A percentile compares a stretch with the other conserved stretches of the same genome.
Evolutionary conservation across 495 filamentous ascomycete genomes (phyloP).

Genomic region (Chaetomium tenue): DNA sequence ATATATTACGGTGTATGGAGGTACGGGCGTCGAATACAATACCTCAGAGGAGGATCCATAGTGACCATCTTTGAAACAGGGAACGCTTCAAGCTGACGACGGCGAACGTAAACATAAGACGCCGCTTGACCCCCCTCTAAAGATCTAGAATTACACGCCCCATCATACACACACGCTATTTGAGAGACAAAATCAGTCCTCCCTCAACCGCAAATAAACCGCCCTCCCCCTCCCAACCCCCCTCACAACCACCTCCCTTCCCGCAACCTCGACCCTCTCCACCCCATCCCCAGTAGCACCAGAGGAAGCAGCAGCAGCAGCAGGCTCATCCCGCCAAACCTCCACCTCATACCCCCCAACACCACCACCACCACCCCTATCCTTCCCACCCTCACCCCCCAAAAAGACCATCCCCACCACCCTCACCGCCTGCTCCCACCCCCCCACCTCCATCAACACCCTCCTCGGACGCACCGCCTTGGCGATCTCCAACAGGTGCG

Average conservation of each 20-base stretch:
- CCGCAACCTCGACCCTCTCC: slow-evolving; percentile 20
- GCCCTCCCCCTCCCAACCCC: slow-evolving; percentile 39
- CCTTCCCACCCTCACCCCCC: background rate
- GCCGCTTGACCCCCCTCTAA: too few species aligned
- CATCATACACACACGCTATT: too few species aligned
- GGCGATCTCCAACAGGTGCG: slow-evolving; percentile 47
- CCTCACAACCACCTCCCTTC: slow-evolving; percentile 28
- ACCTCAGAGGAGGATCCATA: too few species aligned
- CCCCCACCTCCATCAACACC: slow-evolving; percentile 59
- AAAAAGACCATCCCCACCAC: slow-evolving; percentile 47
- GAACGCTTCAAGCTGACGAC: too few species aligned
- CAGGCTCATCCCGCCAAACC: slow-evolving; percentile 32
- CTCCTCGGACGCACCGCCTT: slow-evolving; percentile 38
- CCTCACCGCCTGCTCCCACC: slow-evolving; percentile 56
- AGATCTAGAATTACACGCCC: too few species aligned
- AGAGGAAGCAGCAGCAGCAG: background rate
- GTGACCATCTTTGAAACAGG: too few species aligned
- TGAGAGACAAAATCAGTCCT: too few species aligned
- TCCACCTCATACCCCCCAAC: slow-evolving; percentile 20
- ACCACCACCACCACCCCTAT: background rate
- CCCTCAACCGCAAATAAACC: slow-evolving; percentile 30
- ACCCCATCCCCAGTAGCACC: slow-evolving; percentile 16
- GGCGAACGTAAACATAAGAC: too few species aligned
- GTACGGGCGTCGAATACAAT: too few species aligned
- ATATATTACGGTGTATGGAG: too few species aligned